These are phyloP conservation scores for Aureobasidium vineae DNA, from an alignment of 2,329 filamentous ascomycete species.

Conservation along the genomic window DNA sequence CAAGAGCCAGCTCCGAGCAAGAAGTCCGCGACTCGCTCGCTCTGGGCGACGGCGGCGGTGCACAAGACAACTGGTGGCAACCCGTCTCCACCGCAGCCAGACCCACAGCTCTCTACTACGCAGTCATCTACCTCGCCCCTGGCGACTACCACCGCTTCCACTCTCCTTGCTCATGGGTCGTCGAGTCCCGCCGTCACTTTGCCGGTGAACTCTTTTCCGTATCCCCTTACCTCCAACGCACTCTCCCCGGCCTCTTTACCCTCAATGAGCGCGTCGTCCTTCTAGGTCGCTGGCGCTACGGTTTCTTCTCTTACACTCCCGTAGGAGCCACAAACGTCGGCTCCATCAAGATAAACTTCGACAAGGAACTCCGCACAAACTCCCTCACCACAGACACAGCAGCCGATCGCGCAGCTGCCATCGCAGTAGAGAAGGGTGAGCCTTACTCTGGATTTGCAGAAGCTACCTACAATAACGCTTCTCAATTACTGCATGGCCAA, in stretches of 20 bases:
- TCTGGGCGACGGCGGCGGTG: conserved; percentile 39
- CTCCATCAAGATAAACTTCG: conserved; percentile 96
- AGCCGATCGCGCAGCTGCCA: conserved; percentile 79
- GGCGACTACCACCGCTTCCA: conserved; percentile 99
- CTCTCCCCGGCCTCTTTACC: conserved; percentile 89
- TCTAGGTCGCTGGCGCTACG: conserved; percentile 90
- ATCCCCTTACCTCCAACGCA: conserved; percentile 90
- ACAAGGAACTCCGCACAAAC: conserved; percentile 90
- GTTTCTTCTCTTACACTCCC: conserved; percentile 94
- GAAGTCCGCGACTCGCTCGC: conserved; percentile 84
- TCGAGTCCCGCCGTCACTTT: conserved; percentile 92
- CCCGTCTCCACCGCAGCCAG: conserved; percentile 38
- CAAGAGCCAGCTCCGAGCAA: conserved; percentile 70
- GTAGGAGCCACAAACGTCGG: conserved; percentile 98
- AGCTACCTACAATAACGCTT: conserved; percentile 80
- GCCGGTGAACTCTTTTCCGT: conserved; percentile 95
- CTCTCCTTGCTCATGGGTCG: conserved; percentile 92
- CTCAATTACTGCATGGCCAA: conserved; percentile 74
- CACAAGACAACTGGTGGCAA: conserved; percentile 54
- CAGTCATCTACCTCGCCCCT: conserved; percentile 91
- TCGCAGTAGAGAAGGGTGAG: conserved; percentile 72
- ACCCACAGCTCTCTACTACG: conserved; percentile 79
- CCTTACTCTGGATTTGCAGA: conserved; percentile 88
- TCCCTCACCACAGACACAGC: conserved; percentile 88
- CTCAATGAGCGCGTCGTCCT: conserved; percentile 95